Conservation (phyloP, 495 filamentous ascomycete genomes). For the Mytilinidion resinicola region DNA sequence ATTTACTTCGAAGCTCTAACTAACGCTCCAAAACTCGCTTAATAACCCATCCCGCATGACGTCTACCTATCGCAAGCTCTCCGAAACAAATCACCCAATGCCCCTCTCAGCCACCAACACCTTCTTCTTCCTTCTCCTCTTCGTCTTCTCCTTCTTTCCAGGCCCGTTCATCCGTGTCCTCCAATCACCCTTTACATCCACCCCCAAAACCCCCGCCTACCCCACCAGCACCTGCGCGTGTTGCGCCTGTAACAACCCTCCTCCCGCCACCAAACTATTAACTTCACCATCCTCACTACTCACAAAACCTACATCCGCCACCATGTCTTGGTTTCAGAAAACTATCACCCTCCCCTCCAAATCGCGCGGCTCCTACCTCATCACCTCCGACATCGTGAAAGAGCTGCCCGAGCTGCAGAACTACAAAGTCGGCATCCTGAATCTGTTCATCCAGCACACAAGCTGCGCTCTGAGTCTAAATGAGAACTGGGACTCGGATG, state of each 20-base stretch:
- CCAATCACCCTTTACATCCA: slow-evolving; percentile 35
- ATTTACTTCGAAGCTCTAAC: no score
- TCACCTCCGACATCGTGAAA: slow-evolving; percentile 64
- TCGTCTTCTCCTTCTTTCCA: slow-evolving; percentile 52
- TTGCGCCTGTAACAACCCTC: slow-evolving; percentile 5
- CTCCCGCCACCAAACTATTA: slow-evolving; percentile 17
- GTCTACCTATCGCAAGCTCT: slow-evolving; percentile 15
- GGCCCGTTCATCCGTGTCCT: slow-evolving; percentile 46
- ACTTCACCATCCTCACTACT: slow-evolving; percentile 13
- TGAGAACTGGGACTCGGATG: slow-evolving; percentile 87
- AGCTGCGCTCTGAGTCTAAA: slow-evolving; percentile 80
- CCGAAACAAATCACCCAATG: slow-evolving; percentile 3
- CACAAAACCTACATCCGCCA: slow-evolving; percentile 15
- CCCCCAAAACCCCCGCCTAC: slow-evolving; percentile 2
- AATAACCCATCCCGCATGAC: slow-evolving; percentile 11
- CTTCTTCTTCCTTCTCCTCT: slow-evolving; percentile 43
- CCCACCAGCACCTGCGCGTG: slow-evolving; percentile 21
- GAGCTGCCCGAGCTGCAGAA: slow-evolving; percentile 66
- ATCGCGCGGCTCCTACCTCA: slow-evolving; percentile 79
- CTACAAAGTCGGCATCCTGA: slow-evolving; percentile 81
- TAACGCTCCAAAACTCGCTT: slow-evolving; percentile 21
- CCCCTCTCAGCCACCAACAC: slow-evolving; percentile 32
- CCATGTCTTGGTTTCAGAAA: slow-evolving; percentile 76
- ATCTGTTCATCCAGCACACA: slow-evolving; percentile 89
- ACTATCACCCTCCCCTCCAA: slow-evolving; percentile 65